Percentiles rank a stretch among this genome's conserved stretches.
Conservation (phyloP, 2,329 filamentous ascomycete genomes). For the Orbilia quercus region DNA sequence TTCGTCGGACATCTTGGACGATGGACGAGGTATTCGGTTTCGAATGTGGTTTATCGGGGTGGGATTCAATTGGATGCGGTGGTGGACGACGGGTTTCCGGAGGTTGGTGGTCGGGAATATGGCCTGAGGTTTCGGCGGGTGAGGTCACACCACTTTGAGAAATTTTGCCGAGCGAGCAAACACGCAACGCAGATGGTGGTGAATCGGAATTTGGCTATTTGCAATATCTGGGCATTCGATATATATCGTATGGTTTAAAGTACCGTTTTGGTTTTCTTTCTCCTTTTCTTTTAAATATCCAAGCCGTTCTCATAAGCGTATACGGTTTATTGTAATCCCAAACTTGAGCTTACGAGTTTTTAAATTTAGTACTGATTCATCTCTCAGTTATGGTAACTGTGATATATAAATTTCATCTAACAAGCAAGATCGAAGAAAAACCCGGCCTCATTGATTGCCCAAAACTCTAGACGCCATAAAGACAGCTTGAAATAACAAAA, state of each 20-base stretch:
- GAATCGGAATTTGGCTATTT: background rate
- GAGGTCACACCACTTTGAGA: constrained; percentile 54
- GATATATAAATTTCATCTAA: background rate
- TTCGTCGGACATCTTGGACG: constrained; percentile 76
- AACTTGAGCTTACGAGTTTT: too few species aligned
- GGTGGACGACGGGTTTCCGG: background rate
- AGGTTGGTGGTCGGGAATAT: constrained; percentile 13
- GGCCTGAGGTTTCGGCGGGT: constrained; percentile 18
- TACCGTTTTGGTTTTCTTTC: too few species aligned
- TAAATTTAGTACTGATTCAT: too few species aligned
- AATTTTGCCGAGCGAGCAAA: constrained; percentile 40
- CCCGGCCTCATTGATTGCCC: background rate
- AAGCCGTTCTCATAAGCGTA: too few species aligned
- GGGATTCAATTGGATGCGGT: constrained; percentile 9
- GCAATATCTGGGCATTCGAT: too few species aligned
- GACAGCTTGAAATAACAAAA: constrained; percentile 3
- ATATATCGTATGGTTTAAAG: too few species aligned
- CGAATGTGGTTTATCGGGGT: background rate
- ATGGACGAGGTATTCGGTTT: background rate
- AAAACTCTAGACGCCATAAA: constrained; percentile 24
- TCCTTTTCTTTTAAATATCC: too few species aligned
- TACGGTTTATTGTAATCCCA: too few species aligned
- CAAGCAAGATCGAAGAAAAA: background rate
- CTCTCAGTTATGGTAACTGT: too few species aligned
- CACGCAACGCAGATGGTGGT: constrained; percentile 19